Evolutionary conservation across 1,284 basidiomycete genomes (phyloP), one percentile per base, ranked within the genome.

Genomic region (Violaceomyces palustris): DNA sequence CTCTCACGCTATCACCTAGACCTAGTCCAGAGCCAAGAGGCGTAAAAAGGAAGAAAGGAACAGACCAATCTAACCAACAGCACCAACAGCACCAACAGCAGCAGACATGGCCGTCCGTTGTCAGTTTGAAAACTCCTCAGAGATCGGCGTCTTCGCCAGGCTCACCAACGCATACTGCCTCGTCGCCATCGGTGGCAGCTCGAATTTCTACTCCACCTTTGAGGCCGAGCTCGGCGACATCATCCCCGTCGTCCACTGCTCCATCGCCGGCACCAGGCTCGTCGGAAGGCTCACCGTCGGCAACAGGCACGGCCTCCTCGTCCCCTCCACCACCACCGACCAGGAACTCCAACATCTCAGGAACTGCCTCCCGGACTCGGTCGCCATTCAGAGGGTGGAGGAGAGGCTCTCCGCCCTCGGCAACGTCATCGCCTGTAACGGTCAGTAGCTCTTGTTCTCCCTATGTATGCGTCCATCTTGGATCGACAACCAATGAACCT

Each of bases 381-480:
- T 98, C 51, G 85, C 86, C 18, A 87, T 99, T 68, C 94, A 98
- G 75, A 82, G 94, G 18, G 86, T 99, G 32, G 94, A 99, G 74
- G 93, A 98, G 78, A 83, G 93, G 34, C 79, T 98, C 51, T 91
- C 88, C 14, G 94, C 94, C 0, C 82, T 99, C 21, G 93, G 93
- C 15, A 99, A 99, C 73, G 94, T 98, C 48, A 93, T 99, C 74
- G 90, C 90, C 14, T 94, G 89, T 77, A 98, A 99, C 75, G 93
- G 97, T 79, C 41, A 42, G 65, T 63, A 4, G 12, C 12, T n/a
- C n/a, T n/a, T n/a, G n/a, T n/a, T n/a, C 23, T 4, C 10, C 1
- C n/a, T 15, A 7, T 18, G 29, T 39, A 17, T 30, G n/a, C n/a
- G n/a, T n/a, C n/a, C n/a, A n/a, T n/a, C n/a, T n/a, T n/a, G n/a